Conservation (phyloP, 768 basidiomycete genomes). For the Leucosporidium creatinivorum region DNA sequence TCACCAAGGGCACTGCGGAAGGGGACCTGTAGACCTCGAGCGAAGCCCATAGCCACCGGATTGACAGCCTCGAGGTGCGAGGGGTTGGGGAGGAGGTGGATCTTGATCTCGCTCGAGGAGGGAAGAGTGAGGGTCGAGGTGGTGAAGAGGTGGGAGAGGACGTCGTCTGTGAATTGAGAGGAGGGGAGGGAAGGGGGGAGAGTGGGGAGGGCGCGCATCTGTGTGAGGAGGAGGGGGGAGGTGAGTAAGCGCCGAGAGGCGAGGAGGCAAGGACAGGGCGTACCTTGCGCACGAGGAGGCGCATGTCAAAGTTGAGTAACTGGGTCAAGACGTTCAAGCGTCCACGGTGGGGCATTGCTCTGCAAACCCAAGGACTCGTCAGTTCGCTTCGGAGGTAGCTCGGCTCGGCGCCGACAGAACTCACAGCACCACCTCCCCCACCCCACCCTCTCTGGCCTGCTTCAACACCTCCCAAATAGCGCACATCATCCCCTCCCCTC, state of each 20-base stretch:
- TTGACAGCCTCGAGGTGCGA: slow-evolving; percentile 57
- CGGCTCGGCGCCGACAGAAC: background rate
- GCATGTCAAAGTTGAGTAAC: slow-evolving; percentile 59
- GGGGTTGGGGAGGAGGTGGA: slow-evolving; percentile 58
- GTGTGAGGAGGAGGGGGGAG: background rate
- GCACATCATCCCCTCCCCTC: slow-evolving; percentile 88
- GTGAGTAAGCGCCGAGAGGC: slow-evolving; percentile 42
- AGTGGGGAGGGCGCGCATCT: slow-evolving; percentile 52
- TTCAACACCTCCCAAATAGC: slow-evolving; percentile 71
- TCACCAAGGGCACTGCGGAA: slow-evolving; percentile 21
- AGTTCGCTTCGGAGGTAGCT: background rate
- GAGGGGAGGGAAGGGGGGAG: slow-evolving; percentile 18
- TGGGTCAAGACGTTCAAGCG: slow-evolving; percentile 77
- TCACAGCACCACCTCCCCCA: slow-evolving; percentile 24
- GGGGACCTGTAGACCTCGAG: slow-evolving; percentile 77
- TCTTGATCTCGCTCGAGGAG: slow-evolving; percentile 57
- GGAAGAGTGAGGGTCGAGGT: slow-evolving; percentile 59
- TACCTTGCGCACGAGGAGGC: slow-evolving; percentile 68
- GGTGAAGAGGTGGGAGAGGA: slow-evolving; percentile 77
- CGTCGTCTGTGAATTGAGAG: slow-evolving; percentile 57
- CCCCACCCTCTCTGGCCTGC: slow-evolving; percentile 54
- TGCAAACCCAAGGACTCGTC: slow-evolving; percentile 48
- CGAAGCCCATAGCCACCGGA: slow-evolving; percentile 79
- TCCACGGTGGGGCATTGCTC: slow-evolving; percentile 55
- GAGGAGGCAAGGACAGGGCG: background rate